phyloP scores from a whole-genome alignment of 1,139 yeast species.

The Pichia norvegensis region DNA sequence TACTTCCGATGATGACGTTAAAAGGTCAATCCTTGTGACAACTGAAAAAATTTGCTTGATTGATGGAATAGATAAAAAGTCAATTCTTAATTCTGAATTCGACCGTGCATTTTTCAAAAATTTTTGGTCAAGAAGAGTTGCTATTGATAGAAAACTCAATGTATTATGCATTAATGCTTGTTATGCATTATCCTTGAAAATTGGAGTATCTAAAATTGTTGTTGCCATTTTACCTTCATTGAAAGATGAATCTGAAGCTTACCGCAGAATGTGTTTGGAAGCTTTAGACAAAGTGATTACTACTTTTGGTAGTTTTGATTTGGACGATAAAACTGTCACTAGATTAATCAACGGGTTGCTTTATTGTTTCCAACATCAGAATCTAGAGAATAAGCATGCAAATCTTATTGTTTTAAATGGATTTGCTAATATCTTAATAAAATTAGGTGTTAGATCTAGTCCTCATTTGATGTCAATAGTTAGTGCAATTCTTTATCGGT shows the following conservation, averaged over 20 bases:
- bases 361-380: constrained; percentile 79
- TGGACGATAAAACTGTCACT: constrained; percentile 54
- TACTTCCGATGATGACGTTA: constrained; percentile 89
- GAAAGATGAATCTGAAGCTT: constrained; percentile 77
- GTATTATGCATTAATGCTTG: constrained; percentile 71
- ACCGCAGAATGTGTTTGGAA: constrained; percentile 72
- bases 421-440: constrained; percentile 57
- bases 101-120: constrained; percentile 52
- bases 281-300: constrained; percentile 47
- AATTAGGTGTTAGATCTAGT: constrained; percentile 60
- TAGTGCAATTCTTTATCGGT: constrained; percentile 63
- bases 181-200: constrained; percentile 53
- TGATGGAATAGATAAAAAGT: constrained; percentile 42
- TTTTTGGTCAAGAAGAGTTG: constrained; percentile 75
- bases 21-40: constrained; percentile 57
- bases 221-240: constrained; percentile 51
- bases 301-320: constrained; percentile 41
- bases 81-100: constrained; percentile 43
- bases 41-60: constrained; percentile 50
- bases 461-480: constrained; percentile 74
- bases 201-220: constrained; percentile 58
- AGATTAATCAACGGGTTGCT: constrained; percentile 73
- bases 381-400: constrained; percentile 26
- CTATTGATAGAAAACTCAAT: constrained; percentile 48
- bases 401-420: constrained; percentile 53